These are phyloP conservation scores for Podospora comata DNA, from an alignment of 495 filamentous ascomycete genomes.

Conservation along the genomic window DNA sequence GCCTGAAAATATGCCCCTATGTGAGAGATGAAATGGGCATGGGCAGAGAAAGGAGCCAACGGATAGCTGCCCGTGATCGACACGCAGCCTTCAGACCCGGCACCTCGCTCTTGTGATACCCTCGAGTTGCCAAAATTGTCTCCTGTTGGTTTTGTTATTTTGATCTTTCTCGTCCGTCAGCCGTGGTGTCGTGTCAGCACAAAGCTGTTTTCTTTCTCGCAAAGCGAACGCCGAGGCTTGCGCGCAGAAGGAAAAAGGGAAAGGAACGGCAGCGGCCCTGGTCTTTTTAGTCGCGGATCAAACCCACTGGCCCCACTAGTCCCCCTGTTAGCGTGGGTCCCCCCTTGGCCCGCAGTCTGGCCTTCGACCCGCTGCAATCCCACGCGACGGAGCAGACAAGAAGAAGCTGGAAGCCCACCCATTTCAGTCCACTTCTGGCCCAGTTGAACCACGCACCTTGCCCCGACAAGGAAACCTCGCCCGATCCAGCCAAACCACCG, in stretches of 20 bases:
- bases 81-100: constrained; percentile 11
- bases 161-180: neutral
- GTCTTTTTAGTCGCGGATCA: constrained; percentile 19
- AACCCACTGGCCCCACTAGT: constrained; percentile 20
- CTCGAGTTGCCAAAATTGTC: neutral
- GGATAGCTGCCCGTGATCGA: constrained; percentile 15
- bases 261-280: constrained; percentile 1
- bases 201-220: neutral
- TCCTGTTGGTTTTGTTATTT: neutral
- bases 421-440: neutral
- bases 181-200: neutral
- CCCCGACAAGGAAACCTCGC: constrained; percentile 2
- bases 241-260: constrained; percentile 2
- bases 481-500: neutral
- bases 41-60: neutral
- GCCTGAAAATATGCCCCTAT: neutral
- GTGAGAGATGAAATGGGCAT: neutral
- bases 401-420: neutral
- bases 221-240: constrained; percentile 2
- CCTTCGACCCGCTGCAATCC: constrained; percentile 19
- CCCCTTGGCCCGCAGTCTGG: constrained; percentile 7
- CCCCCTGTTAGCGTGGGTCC: constrained; percentile 6
- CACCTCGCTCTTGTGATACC: neutral
- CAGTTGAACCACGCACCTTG: neutral
- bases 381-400: constrained; percentile 13